phyloP scores from a whole-genome alignment of 306 rosid species.

The Cyclanthera cordifolia region DNA sequence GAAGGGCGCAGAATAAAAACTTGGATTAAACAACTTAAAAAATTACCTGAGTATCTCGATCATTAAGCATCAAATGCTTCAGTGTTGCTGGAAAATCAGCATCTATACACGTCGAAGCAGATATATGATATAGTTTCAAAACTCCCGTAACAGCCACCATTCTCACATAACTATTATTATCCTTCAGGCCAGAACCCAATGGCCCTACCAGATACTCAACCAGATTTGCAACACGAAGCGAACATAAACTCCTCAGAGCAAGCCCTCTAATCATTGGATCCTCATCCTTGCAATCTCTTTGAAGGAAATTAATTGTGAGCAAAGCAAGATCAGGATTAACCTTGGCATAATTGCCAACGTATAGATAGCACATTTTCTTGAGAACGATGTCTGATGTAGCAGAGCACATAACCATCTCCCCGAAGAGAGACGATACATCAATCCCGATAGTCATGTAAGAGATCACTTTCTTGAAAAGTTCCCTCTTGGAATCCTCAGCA shows the following conservation, averaged over 20 bases:
- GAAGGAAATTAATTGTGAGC: conserved; percentile 91
- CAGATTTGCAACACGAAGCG: conserved; percentile 66
- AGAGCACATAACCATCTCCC: conserved; percentile 99
- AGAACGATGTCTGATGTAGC: conserved; percentile 85
- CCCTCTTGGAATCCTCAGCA: conserved; percentile 89
- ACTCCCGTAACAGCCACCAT: conserved; percentile 83
- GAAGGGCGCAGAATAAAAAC: neutral
- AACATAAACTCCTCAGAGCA: conserved; percentile 93
- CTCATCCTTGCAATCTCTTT: conserved; percentile 95
- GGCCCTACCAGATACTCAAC: conserved; percentile 99
- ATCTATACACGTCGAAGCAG: conserved; percentile 82
- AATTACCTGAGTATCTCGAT: conserved; percentile 78
- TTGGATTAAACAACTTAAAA: neutral
- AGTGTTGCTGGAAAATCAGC: conserved; percentile 74
- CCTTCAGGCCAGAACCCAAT: conserved; percentile 84
- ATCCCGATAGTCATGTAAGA: conserved; percentile 95
- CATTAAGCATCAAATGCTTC: conserved; percentile 79
- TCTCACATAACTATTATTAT: conserved; percentile 77
- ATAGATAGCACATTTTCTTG: conserved; percentile 94
- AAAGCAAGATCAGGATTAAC: conserved; percentile 92
- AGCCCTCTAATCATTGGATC: conserved; percentile 97
- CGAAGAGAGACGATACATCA: conserved; percentile 81
- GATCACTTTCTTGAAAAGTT: conserved; percentile 92
- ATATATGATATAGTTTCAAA: conserved; percentile 83
- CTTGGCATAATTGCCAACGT: conserved; percentile 93